phyloP scores from a whole-genome alignment of 2,329 filamentous ascomycete genomes.

The Stenocarpella maydis region DNA sequence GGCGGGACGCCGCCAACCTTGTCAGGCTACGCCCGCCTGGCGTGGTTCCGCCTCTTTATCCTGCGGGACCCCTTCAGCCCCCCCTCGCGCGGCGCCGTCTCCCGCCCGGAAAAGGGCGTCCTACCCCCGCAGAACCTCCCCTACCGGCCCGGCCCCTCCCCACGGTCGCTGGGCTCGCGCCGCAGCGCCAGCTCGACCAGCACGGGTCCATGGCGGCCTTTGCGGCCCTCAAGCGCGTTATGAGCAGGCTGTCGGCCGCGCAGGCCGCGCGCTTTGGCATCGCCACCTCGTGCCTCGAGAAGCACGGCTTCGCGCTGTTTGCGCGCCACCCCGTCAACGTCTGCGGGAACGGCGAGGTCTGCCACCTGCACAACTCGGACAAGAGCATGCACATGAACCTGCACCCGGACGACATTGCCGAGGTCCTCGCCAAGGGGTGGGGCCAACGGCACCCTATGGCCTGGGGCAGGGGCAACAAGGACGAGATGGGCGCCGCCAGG shows the following conservation, averaged over 20 bases:
- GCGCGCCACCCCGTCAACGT: slow-evolving; percentile 70
- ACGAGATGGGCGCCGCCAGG: not conserved
- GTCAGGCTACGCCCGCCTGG: slow-evolving; percentile 76
- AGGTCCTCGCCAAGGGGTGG: slow-evolving; percentile 80
- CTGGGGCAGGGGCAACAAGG: slow-evolving; percentile 56
- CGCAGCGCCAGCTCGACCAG: slow-evolving; percentile 81
- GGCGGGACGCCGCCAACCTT: slow-evolving; percentile 82
- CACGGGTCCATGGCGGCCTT: slow-evolving; percentile 63
- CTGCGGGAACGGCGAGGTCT: slow-evolving; percentile 82
- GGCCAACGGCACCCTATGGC: slow-evolving; percentile 76
- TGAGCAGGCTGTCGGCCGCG: slow-evolving; percentile 59
- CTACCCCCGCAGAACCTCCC: slow-evolving; percentile 63
- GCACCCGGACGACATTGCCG: slow-evolving; percentile 78
- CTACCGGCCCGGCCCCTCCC: slow-evolving; percentile 71
- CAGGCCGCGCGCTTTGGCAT: slow-evolving; percentile 61
- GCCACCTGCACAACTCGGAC: slow-evolving; percentile 80
- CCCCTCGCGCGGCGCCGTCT: slow-evolving; percentile 58
- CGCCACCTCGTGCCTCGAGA: slow-evolving; percentile 80
- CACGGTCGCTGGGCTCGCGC: slow-evolving; percentile 76
- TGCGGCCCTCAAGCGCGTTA: slow-evolving; percentile 58
- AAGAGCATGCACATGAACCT: slow-evolving; percentile 81
- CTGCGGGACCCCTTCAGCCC: slow-evolving; percentile 75
- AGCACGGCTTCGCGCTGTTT: slow-evolving; percentile 81
- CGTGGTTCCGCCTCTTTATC: slow-evolving; percentile 74
- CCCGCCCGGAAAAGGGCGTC: slow-evolving; percentile 65